Conservation (phyloP, 352 stramenopile genomes). For the Phytophthora idaei region DNA sequence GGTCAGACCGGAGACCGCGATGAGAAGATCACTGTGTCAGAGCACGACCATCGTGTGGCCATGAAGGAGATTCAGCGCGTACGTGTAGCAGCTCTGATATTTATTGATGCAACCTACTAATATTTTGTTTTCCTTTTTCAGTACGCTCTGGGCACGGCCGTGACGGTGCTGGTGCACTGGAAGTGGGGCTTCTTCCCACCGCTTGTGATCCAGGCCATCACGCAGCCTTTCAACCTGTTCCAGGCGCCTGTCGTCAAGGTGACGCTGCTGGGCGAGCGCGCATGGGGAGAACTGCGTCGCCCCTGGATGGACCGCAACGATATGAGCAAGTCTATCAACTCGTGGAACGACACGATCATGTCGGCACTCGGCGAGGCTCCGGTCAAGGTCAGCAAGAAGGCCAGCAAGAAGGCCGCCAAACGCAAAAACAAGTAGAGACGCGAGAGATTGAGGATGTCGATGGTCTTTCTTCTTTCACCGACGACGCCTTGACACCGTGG, state of each 20-base stretch:
- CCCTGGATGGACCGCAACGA: constrained; percentile 72
- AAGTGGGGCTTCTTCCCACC: constrained; percentile 86
- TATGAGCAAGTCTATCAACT: constrained; percentile 70
- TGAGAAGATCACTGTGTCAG: constrained; percentile 84
- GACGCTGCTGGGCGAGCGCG: constrained; percentile 58
- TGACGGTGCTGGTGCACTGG: constrained; percentile 79
- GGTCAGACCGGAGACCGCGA: constrained; percentile 72
- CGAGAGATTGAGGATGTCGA: constrained; percentile 7
- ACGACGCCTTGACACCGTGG: constrained; percentile 13
- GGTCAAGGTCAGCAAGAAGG: constrained; percentile 69
- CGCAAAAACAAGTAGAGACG: constrained; percentile 66
- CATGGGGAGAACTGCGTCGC: constrained; percentile 80
- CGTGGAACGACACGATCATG: constrained; percentile 85
- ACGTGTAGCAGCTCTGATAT: constrained; percentile 10
- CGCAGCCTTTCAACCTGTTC: constrained; percentile 78
- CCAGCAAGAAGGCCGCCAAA: constrained; percentile 71
- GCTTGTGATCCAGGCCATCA: constrained; percentile 81
- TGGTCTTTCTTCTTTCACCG: background rate
- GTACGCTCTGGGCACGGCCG: constrained; percentile 63
- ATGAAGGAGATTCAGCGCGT: constrained; percentile 79
- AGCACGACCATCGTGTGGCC: constrained; percentile 78
- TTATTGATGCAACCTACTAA: background rate
- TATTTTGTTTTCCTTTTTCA: constrained; percentile 18
- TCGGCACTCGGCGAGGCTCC: constrained; percentile 62
- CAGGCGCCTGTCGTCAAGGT: constrained; percentile 74